Percentiles rank a stretch among this genome's conserved stretches.
These are phyloP conservation scores for Phytophthora fragariaefolia DNA, from an alignment of 352 stramenopile genomes.

Conservation along the genomic window DNA sequence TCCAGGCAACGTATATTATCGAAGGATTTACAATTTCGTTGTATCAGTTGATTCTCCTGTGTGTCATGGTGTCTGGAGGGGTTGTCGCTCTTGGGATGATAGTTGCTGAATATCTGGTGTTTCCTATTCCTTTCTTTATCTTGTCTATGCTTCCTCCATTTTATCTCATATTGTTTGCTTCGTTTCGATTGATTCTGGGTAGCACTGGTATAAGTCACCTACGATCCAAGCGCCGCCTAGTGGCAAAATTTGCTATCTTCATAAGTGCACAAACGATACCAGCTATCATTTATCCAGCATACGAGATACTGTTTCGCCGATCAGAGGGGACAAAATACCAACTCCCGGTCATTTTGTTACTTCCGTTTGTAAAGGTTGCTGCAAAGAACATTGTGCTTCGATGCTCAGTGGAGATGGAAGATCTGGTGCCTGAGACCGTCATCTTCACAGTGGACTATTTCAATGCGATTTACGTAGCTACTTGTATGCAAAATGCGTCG, in stretches of 20 bases:
- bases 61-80: neutral
- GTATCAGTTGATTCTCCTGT: neutral
- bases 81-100: neutral
- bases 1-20: conserved; percentile 2
- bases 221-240: neutral
- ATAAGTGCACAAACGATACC: neutral
- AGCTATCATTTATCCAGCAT: neutral
- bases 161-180: neutral
- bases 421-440: neutral
- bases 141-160: neutral
- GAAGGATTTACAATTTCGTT: conserved; percentile 1
- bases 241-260: neutral
- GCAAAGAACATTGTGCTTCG: neutral
- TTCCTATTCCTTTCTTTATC: conserved; percentile 10
- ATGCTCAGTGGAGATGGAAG: neutral
- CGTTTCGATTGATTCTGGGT: neutral
- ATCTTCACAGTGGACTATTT: neutral
- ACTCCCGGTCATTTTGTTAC: neutral
- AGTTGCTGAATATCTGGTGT: conserved; percentile 1
- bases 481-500: neutral
- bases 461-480: neutral
- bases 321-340: neutral
- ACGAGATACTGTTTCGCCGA: neutral
- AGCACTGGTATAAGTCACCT: neutral
- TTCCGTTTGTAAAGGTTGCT: neutral